These are phyloP conservation scores for Lachancea mirantina DNA, from an alignment of 805 yeast genomes.

Conservation along the genomic window DNA sequence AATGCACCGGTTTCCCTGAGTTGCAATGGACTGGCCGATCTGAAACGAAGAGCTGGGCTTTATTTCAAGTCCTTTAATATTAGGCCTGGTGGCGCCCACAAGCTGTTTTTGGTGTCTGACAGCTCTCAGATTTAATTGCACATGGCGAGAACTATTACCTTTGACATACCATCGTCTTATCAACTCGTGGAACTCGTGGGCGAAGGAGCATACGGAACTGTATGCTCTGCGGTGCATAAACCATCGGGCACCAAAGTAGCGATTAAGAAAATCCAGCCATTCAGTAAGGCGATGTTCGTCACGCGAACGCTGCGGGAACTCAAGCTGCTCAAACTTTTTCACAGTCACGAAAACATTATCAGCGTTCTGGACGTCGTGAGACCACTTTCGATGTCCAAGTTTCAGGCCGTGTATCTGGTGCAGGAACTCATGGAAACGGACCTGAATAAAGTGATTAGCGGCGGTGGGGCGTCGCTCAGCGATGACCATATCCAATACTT, in stretches of 20 bases:
- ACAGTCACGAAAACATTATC: slow-evolving; percentile 65
- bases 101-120: no score
- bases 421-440: slow-evolving; percentile 79
- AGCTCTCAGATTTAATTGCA: no score
- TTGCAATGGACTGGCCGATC: no score
- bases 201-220: slow-evolving; percentile 79
- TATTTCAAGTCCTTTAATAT: no score
- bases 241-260: slow-evolving; percentile 62
- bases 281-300: slow-evolving; percentile 56
- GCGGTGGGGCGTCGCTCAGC: slow-evolving; percentile 33
- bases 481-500: slow-evolving; percentile 68
- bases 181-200: slow-evolving; percentile 57
- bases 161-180: slow-evolving; percentile 58
- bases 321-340: slow-evolving; percentile 55
- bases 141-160: slow-evolving; percentile 44
- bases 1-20: no score
- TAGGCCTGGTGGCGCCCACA: no score
- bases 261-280: slow-evolving; percentile 70
- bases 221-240: slow-evolving; percentile 58
- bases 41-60: no score
- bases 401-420: slow-evolving; percentile 65
- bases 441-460: slow-evolving; percentile 50
- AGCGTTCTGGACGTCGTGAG: slow-evolving; percentile 58
- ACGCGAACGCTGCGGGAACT: slow-evolving; percentile 66
- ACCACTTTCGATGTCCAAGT: slow-evolving; percentile 50